Evolutionary conservation across 2,329 filamentous ascomycete genomes (phyloP), one percentile per base, ranked within the genome.

Genomic region (Periconia digitata): DNA sequence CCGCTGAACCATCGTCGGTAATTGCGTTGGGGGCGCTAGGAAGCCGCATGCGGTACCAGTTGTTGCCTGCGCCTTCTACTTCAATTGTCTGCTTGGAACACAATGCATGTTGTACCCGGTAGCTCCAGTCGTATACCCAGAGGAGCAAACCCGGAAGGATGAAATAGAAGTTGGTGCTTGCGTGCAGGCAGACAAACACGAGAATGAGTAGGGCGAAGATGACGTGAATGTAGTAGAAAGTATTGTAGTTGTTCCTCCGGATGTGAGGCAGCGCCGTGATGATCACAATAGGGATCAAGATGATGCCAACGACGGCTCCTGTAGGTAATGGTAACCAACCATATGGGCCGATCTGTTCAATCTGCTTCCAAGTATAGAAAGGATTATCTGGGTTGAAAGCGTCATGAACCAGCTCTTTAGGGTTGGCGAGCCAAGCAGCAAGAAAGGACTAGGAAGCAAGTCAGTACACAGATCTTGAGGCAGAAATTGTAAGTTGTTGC

Each of bases 141-240:
- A 37, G n/a, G 7, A 37, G 7, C 34, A 37, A 18, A 18, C 34
- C 34, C 34, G 34, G 34, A n/a, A 37, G 7, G 7, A 37, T 7
- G 34, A 37, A 37, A n/a, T 37, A 37, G n/a, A 37, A 37, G 34
- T 37, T 37, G 6, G 34, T 37, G 34, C 34, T 37, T 37, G 34
- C 34, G n/a, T 37, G 34, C 7, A 37, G 34, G 34, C 34, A 37
- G 34, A 37, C 7, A 8, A 37, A n/a, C 7, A 37, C n/a, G 7
- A 37, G 7, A n/a, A 37, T 37, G 34, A n/a, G 7, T 6, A 37
- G 7, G 7, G 34, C 34, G 7, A 7, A 7, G n/a, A 37, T 37
- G 34, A 37, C n/a, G n/a, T 37, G 34, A n/a, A n/a, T 37, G n/a
- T 16, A 37, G n/a, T 37, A 37, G n/a, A 37, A 37, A 7, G n/a